These are phyloP conservation scores for Ganoderma leucocontextum DNA, from an alignment of 1,284 basidiomycete genomes.

Conservation along the genomic window DNA sequence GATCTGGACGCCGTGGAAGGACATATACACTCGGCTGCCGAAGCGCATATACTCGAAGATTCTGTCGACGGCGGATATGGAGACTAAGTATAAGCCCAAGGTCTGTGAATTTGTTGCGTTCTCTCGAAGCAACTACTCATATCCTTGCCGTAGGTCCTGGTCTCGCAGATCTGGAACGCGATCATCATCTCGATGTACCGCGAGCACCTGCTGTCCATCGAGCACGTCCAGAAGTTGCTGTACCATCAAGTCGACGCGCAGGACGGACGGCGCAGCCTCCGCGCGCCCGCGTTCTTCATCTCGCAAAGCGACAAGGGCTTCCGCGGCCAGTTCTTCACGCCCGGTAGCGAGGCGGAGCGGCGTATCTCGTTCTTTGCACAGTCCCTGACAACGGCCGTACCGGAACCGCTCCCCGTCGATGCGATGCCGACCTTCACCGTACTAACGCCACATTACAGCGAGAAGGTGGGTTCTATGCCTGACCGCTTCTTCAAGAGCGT, in stretches of 20 bases:
- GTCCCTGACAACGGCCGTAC: conserved; percentile 89
- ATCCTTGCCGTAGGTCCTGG: conserved; percentile 74
- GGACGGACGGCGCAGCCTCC: conserved; percentile 86
- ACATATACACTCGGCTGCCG: conserved; percentile 91
- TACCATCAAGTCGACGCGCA: conserved; percentile 94
- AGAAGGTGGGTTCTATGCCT: conserved; percentile 70
- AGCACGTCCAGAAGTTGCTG: conserved; percentile 92
- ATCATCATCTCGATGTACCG: conserved; percentile 99
- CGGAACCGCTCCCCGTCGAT: conserved; percentile 90
- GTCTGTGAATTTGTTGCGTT: conserved; percentile 48
- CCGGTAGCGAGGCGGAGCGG: conserved; percentile 91
- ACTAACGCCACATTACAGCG: conserved; percentile 94
- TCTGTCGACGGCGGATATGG: conserved; percentile 91
- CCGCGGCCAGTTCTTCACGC: conserved; percentile 93
- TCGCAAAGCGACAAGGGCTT: conserved; percentile 86
- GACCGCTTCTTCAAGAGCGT: background rate
- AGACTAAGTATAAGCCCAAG: conserved; percentile 97
- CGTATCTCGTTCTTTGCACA: conserved; percentile 98
- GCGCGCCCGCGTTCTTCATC: conserved; percentile 95
- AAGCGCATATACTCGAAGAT: conserved; percentile 96
- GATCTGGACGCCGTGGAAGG: conserved; percentile 98
- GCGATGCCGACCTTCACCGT: conserved; percentile 98
- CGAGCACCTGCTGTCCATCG: conserved; percentile 94
- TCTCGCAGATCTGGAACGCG: conserved; percentile 98
- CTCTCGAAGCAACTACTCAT: background rate